Conservation (phyloP, 257 asterid species). For the Gentiana straminea region DNA sequence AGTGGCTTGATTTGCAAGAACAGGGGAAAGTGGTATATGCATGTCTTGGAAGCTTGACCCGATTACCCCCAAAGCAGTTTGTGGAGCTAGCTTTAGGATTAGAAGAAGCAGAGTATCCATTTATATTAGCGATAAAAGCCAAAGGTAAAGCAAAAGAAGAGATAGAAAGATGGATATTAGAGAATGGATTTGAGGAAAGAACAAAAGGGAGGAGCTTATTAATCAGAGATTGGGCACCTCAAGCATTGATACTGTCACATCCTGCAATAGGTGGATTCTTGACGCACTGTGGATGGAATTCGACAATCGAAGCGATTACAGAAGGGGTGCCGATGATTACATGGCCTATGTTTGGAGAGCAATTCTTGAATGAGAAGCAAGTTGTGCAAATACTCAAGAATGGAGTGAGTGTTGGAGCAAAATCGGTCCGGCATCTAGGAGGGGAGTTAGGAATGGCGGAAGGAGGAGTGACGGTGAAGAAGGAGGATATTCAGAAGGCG, state of each 20-base stretch:
- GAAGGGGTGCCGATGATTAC: conserved; percentile 52
- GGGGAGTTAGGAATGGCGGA: conserved; percentile 18
- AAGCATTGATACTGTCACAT: conserved; percentile 39
- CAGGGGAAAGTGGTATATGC: conserved; percentile 26
- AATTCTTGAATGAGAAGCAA: conserved; percentile 51
- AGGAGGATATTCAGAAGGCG: conserved; percentile 13
- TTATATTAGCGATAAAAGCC: conserved; percentile 29
- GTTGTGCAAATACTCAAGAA: conserved; percentile 26
- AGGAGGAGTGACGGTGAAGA: conserved; percentile 19
- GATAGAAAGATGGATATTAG: conserved; percentile 25
- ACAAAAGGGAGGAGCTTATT: conserved; percentile 20
- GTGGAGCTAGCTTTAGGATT: conserved; percentile 39
- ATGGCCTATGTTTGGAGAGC: conserved; percentile 57
- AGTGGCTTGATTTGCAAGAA: conserved; percentile 30
- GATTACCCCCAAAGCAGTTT: conserved; percentile 19
- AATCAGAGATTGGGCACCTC: conserved; percentile 53
- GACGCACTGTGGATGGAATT: conserved; percentile 71
- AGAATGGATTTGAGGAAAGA: conserved; percentile 33
- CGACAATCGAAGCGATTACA: conserved; percentile 41
- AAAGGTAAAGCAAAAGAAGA: conserved; percentile 18
- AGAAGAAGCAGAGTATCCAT: conserved; percentile 29
- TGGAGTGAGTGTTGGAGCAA: conserved; percentile 42
- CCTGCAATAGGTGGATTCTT: conserved; percentile 37
- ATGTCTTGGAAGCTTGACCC: conserved; percentile 48
- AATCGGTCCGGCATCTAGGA: conserved; percentile 20